Evolutionary conservation across 352 stramenopile species (phyloP).

Genomic region (Phytophthora syringae): DNA sequence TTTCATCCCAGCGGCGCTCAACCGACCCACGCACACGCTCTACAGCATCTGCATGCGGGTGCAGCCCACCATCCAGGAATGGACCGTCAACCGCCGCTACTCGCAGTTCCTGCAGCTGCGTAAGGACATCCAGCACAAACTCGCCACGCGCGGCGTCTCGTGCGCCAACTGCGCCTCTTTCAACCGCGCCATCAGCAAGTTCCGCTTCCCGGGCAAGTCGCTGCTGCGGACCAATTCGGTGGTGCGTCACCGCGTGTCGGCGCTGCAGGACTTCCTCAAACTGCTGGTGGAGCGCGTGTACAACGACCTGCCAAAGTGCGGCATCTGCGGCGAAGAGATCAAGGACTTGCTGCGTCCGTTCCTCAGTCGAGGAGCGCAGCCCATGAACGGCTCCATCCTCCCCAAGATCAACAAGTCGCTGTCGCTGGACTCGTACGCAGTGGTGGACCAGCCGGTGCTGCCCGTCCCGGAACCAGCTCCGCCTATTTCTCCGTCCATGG

Average conservation of each 20-base stretch:
- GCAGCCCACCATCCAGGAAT: conserved; percentile 80
- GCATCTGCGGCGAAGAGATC: conserved; percentile 65
- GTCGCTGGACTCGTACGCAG: conserved; percentile 68
- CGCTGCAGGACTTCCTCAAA: conserved; percentile 81
- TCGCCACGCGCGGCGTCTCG: conserved; percentile 39
- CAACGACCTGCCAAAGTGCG: conserved; percentile 80
- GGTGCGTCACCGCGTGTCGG: conserved; percentile 68
- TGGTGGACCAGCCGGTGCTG: conserved; percentile 48
- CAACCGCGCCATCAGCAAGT: conserved; percentile 61
- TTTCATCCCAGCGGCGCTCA: conserved; percentile 84
- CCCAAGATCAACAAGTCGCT: conserved; percentile 80
- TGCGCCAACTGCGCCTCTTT: conserved; percentile 78
- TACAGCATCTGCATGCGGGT: conserved; percentile 87
- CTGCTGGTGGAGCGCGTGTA: conserved; percentile 71
- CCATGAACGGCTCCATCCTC: conserved; percentile 71
- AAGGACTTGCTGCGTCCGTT: conserved; percentile 82
- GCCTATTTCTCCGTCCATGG: conserved; percentile 39
- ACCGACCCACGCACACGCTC: conserved; percentile 82
- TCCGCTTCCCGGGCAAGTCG: conserved; percentile 73
- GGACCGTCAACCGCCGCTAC: conserved; percentile 87
- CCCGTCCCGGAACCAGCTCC: conserved; percentile 33
- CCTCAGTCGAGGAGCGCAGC: conserved; percentile 77
- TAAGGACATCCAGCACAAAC: conserved; percentile 64
- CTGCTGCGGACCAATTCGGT: conserved; percentile 75
- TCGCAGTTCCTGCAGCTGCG: conserved; percentile 87